Base-by-base conservation (phyloP, 2,329 filamentous ascomycete genomes). In the Aspergillus glaucus region DNA sequence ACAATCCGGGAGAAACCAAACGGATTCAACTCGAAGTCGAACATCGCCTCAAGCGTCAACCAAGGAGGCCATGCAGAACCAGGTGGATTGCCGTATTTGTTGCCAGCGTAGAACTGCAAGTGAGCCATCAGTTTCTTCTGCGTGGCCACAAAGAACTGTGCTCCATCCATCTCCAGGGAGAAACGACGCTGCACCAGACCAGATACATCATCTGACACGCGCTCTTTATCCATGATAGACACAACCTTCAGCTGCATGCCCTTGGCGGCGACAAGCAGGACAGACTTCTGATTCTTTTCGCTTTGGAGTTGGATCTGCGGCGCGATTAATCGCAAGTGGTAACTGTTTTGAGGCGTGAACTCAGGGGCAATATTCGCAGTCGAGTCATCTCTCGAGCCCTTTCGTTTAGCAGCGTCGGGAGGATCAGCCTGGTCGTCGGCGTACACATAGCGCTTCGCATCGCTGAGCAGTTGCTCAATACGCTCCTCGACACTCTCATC, bases 1-100 rank as follows among this genome's bases (percentile, higher is more conserved):
- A 99, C 91, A 26, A 98, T 91, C 51, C 93, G 84, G 66, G 92
- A 92, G 76, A 98, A 98, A n/a, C 94, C 93, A 62, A 95, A 95
- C 0, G 93, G 92, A 66, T 95, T 91, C 5, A 87, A 80, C 55
- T 92, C 77, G 68, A 96, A 98, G 68, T 97, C 91, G 62, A 95
- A 96, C 86, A 98, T 96, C 59, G 95, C 88, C 70, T 99, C 93
- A 74, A 98, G 86, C 0, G 93, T 93, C 43, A 97, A 88, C 93
- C 93, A 99, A 0, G 93, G 93, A 9, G 93, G 93, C 93, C 94
- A 99, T 14, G 88, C 84, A 3, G 90, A 88, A 8, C 89, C 89
- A 32, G 81, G 79, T 37, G 88, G 83, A 26, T 90, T 86, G 34
- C 94, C 94, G 62, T 98, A 98, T 51, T 84, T 86, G 68, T 92